A percentile compares a stretch with the other conserved stretches of the same genome.
These are phyloP conservation scores for Botryotinia convoluta DNA, from an alignment of 2,329 filamentous ascomycete species.

Conservation along the genomic window DNA sequence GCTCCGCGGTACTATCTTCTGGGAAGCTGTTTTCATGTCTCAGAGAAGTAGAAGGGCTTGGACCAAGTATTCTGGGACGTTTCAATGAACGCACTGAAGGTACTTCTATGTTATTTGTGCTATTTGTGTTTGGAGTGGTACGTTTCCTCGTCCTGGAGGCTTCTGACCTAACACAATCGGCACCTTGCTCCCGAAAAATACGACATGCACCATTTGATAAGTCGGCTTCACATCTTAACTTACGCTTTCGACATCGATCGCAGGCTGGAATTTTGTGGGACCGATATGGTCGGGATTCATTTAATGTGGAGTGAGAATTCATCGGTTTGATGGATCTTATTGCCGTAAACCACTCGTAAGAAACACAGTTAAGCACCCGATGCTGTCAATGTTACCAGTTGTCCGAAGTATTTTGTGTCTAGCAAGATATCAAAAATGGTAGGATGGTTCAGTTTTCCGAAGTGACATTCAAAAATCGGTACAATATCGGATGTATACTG, in stretches of 20 bases:
- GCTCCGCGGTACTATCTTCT: neutral
- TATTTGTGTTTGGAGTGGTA: too few relatives aligned
- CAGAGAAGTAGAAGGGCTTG: neutral
- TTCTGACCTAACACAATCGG: neutral
- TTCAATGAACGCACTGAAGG: neutral
- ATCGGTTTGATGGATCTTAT: neutral
- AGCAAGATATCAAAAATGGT: neutral
- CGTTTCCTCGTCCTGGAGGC: neutral
- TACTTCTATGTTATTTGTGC: neutral
- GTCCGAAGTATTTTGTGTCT: neutral
- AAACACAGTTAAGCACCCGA: neutral
- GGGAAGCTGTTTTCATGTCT: neutral
- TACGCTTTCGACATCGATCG: conserved; percentile 12
- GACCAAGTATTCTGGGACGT: neutral
- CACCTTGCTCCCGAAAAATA: neutral
- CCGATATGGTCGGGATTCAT: neutral
- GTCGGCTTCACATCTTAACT: conserved; percentile 6
- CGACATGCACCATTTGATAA: neutral
- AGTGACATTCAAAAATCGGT: neutral
- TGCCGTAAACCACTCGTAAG: neutral
- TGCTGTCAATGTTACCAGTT: neutral
- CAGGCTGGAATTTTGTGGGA: conserved; percentile 2
- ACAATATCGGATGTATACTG: neutral
- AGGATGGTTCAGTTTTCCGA: neutral
- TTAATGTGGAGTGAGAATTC: neutral